Evolutionary conservation across 345 rosid genomes (phyloP), one percentile per base, ranked within the genome.

Genomic region (Salix caprea): DNA sequence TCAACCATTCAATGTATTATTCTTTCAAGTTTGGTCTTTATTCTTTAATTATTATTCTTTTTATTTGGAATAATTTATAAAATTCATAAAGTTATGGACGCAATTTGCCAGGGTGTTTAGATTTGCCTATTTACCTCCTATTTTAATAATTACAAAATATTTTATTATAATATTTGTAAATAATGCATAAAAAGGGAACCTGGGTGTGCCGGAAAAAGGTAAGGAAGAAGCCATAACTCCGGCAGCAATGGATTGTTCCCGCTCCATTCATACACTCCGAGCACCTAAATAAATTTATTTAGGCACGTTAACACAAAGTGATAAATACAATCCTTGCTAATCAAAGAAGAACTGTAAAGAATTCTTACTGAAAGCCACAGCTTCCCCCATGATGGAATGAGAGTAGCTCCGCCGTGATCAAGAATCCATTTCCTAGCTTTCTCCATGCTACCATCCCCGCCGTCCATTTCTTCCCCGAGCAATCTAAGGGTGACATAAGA

Each of bases 321-420:
- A 46, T 46, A 46, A 14, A 65, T 34, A 37, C 6, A 7, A 36
- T 6, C 0, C 44, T 5, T 40, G 4, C 52, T 39, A 4, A 10
- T 42, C 7, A 28, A 30, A n/a, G 52, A 44, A 37, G 12, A 62
- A 23, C 0, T 7, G 60, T 24, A 21, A 39, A 18, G 13, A 21
- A 26, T 73, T 16, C 46, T 36, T 84, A 92, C 92, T 4, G 96
- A 86, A 37, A 93, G 89, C 94, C 91, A 93, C 76, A 87, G 67
- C 82, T 93, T 93, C 18, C 96, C 97, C 97, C 96, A 93, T 1
- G 96, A 87, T 0, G 97, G 97, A 65, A 87, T 87, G 79, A 7
- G 85, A 71, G 87, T 87, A 39, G 77, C 88, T 7, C 97, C 96
- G 52, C 92, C 96, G 65, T 50, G 94, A 74, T 77, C 61, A 26